Evolutionary conservation across 2,329 filamentous ascomycete species (phyloP).

Genomic region (Talaromyces sp.): DNA sequence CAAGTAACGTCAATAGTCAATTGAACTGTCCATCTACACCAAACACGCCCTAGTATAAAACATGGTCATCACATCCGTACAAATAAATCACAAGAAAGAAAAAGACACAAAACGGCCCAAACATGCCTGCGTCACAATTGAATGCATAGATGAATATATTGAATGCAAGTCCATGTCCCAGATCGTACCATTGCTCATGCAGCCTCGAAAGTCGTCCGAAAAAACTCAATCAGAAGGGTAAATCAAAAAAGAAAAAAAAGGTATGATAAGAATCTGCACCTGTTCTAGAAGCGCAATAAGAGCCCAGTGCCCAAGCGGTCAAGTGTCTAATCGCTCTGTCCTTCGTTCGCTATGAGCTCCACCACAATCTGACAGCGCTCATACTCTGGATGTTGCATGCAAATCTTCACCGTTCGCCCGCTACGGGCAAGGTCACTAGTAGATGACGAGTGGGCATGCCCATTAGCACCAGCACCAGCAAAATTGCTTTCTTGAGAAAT

Average conservation of each 20-base stretch:
- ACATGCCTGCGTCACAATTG: not conserved
- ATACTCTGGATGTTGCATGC: slow-evolving; percentile 89
- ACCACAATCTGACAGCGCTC: slow-evolving; percentile 82
- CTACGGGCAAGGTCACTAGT: slow-evolving; percentile 32
- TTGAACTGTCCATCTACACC: not conserved
- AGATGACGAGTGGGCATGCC: slow-evolving; percentile 17
- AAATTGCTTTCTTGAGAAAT: slow-evolving; percentile 15
- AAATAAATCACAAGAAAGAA: not conserved
- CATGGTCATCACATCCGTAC: not conserved
- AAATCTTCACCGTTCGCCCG: slow-evolving; percentile 81
- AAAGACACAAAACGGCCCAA: not conserved
- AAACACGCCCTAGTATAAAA: not conserved
- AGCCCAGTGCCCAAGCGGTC: not conserved
- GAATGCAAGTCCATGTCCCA: not conserved
- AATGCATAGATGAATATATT: slow-evolving; percentile 1
- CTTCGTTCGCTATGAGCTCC: slow-evolving; percentile 89
- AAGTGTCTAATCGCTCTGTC: slow-evolving; percentile 56
- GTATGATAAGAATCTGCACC: not conserved
- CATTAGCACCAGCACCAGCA: slow-evolving; percentile 31
- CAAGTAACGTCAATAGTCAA: not conserved
- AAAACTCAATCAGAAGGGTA: not conserved
- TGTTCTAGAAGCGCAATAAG: not conserved
- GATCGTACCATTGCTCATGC: not conserved
- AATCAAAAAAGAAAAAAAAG: not conserved
- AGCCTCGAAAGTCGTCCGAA: not conserved